Percentiles rank a stretch among this genome's conserved stretches.
Evolutionary conservation across 2,329 filamentous ascomycete genomes (phyloP).

Genomic region (Calonectria crousiana): DNA sequence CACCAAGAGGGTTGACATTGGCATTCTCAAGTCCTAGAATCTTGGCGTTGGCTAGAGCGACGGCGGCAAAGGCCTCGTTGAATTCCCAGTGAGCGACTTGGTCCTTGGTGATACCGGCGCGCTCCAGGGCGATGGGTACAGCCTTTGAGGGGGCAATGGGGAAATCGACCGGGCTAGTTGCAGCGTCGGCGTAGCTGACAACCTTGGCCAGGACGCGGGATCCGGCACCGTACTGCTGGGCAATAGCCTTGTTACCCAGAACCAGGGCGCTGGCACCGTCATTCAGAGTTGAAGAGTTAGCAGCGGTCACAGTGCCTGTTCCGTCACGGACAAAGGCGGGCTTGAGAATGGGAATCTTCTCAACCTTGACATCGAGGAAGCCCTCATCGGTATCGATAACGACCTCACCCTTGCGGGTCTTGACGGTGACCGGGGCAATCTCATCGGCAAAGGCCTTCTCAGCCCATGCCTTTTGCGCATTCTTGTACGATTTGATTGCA

Average conservation of each 20-base stretch:
- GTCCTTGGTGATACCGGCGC: constrained; percentile 90
- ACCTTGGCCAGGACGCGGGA: constrained; percentile 91
- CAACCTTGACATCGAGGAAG: constrained; percentile 86
- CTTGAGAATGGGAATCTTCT: constrained; percentile 88
- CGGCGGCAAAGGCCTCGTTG: constrained; percentile 97
- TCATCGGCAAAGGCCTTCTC: constrained; percentile 87
- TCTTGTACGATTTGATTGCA: constrained; percentile 88
- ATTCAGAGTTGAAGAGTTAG: constrained; percentile 93
- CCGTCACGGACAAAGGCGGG: constrained; percentile 91
- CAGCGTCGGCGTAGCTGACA: constrained; percentile 88
- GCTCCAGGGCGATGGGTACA: constrained; percentile 87
- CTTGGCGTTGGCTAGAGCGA: constrained; percentile 95
- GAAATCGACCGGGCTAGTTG: constrained; percentile 93
- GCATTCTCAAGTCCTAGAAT: constrained; percentile 85
- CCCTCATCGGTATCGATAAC: constrained; percentile 88
- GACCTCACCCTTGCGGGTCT: constrained; percentile 84
- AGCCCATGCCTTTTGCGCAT: constrained; percentile 91
- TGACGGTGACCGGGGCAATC: constrained; percentile 88
- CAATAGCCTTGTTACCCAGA: constrained; percentile 83
- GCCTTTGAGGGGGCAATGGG: constrained; percentile 92
- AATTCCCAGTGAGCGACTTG: constrained; percentile 98
- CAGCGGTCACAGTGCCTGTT: constrained; percentile 91
- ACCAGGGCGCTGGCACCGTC: constrained; percentile 94
- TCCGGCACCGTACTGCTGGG: constrained; percentile 80
- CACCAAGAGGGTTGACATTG: constrained; percentile 88